Conservation (phyloP, 805 yeast genomes). For the Lipomyces kockii region DNA sequence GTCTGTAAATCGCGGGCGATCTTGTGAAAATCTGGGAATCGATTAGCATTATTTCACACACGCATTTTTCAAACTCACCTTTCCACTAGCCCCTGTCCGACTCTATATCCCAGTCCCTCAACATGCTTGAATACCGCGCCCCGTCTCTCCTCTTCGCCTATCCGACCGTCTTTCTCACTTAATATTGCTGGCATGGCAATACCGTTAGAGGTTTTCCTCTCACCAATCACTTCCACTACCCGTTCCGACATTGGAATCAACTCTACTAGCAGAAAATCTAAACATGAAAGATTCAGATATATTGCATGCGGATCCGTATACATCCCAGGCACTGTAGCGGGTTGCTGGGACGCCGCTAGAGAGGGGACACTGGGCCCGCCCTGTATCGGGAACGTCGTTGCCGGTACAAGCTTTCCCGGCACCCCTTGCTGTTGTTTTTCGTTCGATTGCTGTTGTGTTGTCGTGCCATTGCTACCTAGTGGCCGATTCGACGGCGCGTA, state of each 20-base stretch:
- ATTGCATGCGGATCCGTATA: constrained; percentile 39
- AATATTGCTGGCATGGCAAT: background rate
- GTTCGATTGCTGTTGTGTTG: background rate
- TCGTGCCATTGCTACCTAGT: background rate
- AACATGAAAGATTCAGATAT: constrained; percentile 58
- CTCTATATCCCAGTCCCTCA: constrained; percentile 70
- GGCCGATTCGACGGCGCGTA: background rate
- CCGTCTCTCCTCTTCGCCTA: constrained; percentile 43
- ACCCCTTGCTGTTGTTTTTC: background rate
- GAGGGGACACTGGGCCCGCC: background rate
- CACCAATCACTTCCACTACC: constrained; percentile 55
- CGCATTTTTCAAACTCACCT: constrained; percentile 34
- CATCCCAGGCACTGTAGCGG: constrained; percentile 5
- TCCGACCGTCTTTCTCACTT: constrained; percentile 16
- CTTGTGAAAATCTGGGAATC: constrained; percentile 43
- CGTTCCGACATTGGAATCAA: constrained; percentile 72
- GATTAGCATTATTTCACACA: constrained; percentile 25
- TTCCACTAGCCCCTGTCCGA: constrained; percentile 66
- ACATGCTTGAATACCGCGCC: constrained; percentile 59
- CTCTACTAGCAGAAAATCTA: constrained; percentile 74
- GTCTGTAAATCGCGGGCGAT: constrained; percentile 58
- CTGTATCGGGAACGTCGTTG: background rate
- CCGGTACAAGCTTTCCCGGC: background rate
- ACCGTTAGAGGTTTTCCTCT: constrained; percentile 12
- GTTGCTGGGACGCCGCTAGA: background rate